Evolutionary conservation across 2,329 filamentous ascomycete species (phyloP).

Genomic region (Eurotiales sp.): DNA sequence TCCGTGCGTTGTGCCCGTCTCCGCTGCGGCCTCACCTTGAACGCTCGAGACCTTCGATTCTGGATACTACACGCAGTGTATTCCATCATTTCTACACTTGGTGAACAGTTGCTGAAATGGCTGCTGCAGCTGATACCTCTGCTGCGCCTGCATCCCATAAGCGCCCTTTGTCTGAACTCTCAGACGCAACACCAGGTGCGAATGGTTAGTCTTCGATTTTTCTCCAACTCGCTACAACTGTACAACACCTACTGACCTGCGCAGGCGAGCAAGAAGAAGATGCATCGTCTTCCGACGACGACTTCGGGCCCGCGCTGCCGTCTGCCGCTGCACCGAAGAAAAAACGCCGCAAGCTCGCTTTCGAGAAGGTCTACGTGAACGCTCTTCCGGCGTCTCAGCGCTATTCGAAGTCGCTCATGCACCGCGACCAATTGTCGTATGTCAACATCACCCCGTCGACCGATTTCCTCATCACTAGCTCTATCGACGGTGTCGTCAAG

Average conservation of each 20-base stretch:
- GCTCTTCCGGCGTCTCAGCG: slow-evolving; percentile 76
- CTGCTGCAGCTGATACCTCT: slow-evolving; percentile 22
- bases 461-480: slow-evolving; percentile 93
- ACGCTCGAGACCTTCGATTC: no score
- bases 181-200: slow-evolving; percentile 42
- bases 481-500: slow-evolving; percentile 92
- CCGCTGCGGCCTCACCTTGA: no score
- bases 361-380: slow-evolving; percentile 92
- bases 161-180: slow-evolving; percentile 56
- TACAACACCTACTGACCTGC: no score
- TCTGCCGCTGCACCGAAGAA: slow-evolving; percentile 76
- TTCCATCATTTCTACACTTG: no score
- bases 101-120: slow-evolving; percentile 31
- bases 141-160: slow-evolving; percentile 41
- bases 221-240: background rate
- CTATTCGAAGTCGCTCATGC: slow-evolving; percentile 97
- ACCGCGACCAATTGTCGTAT: slow-evolving; percentile 90
- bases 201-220: slow-evolving; percentile 24
- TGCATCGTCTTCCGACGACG: slow-evolving; percentile 70
- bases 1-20: slow-evolving; percentile 13
- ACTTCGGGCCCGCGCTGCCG: slow-evolving; percentile 89
- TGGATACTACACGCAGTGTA: no score
- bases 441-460: slow-evolving; percentile 84
- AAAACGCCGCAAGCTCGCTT: slow-evolving; percentile 83
- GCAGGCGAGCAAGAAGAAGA: background rate